phyloP scores from a whole-genome alignment of 805 yeast genomes.

The Vanderwaltozyma tropicalis region DNA sequence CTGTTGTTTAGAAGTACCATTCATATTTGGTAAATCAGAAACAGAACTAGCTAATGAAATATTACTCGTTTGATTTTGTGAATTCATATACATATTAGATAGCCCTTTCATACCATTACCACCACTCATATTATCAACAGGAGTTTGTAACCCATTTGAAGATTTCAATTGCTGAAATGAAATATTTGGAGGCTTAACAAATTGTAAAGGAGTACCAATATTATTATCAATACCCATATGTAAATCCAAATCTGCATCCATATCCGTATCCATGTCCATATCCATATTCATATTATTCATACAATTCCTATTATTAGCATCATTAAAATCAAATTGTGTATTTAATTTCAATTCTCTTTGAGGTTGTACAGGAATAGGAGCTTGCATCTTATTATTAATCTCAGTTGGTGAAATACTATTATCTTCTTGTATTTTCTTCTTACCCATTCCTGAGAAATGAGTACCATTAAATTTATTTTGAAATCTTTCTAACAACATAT shows the following conservation, averaged over 20 bases:
- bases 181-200: slow-evolving; percentile 2
- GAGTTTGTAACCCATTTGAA: neutral
- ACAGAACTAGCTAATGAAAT: slow-evolving; percentile 24
- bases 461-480: too few relatives aligned
- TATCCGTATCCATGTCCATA: neutral
- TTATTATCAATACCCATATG: neutral
- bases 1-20: neutral
- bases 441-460: too few relatives aligned
- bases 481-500: too few relatives aligned
- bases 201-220: slow-evolving; percentile 1
- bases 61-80: slow-evolving; percentile 15
- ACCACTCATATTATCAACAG: too few relatives aligned
- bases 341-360: neutral
- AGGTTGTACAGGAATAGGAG: slow-evolving; percentile 2
- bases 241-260: neutral
- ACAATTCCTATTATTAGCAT: neutral
- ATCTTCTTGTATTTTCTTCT: too few relatives aligned
- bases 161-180: neutral
- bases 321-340: neutral
- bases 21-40: slow-evolving; percentile 9
- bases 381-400: slow-evolving; percentile 1
- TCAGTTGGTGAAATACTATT: too few relatives aligned
- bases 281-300: neutral
- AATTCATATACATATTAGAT: slow-evolving; percentile 3
- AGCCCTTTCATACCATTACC: too few relatives aligned